A percentile compares a stretch with the other conserved stretches of the same genome.
These are phyloP conservation scores for Elongisporangium anandrum DNA, from an alignment of 352 stramenopile genomes.

Conservation along the genomic window DNA sequence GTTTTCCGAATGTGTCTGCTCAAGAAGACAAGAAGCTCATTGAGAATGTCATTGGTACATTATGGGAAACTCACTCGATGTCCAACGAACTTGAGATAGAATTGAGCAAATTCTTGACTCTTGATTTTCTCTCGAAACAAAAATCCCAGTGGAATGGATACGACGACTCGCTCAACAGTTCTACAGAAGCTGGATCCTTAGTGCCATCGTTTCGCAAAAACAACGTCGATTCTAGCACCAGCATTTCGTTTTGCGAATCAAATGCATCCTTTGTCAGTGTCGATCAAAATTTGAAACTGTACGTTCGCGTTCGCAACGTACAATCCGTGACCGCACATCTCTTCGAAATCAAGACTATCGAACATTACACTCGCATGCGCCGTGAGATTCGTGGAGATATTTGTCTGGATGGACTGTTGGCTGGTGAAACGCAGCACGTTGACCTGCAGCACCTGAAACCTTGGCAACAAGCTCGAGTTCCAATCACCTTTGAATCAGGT, in stretches of 20 bases:
- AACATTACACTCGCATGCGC: conserved; percentile 47
- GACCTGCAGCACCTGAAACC: conserved; percentile 41
- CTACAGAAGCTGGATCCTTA: conserved; percentile 6
- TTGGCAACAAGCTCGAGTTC: conserved; percentile 40
- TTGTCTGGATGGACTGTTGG: conserved; percentile 48
- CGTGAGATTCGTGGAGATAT: conserved; percentile 46
- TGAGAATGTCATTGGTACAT: background rate
- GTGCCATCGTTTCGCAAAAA: background rate
- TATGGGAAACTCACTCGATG: background rate
- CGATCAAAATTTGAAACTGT: conserved; percentile 31
- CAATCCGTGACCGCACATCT: conserved; percentile 48
- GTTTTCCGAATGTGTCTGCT: background rate
- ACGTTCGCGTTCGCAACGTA: conserved; percentile 41
- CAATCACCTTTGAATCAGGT: conserved; percentile 18
- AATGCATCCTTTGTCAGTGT: conserved; percentile 36
- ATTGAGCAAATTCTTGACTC: background rate
- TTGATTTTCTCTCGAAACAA: background rate
- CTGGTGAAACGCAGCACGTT: conserved; percentile 46
- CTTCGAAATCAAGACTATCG: conserved; percentile 54
- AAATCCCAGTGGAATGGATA: background rate
- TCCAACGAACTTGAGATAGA: background rate
- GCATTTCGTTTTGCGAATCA: conserved; percentile 43
- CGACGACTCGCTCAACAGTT: conserved; percentile 9
- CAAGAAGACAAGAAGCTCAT: background rate
- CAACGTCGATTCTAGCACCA: background rate